Conservation (phyloP, 139 green algal genomes). For the Ettlia oleoabundans region DNA sequence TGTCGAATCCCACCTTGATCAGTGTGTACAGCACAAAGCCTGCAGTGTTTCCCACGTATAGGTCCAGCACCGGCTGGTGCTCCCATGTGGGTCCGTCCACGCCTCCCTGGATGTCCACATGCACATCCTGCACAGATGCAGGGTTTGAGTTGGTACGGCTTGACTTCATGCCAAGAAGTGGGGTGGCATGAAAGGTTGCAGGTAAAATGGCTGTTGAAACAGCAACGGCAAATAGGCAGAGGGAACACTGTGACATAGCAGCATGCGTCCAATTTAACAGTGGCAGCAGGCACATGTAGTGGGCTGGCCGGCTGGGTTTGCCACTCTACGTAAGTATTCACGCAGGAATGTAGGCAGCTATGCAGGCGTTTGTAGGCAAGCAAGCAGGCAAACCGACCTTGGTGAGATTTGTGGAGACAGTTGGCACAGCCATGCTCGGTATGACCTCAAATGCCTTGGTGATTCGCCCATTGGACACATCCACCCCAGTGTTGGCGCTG, state of each 20-base stretch:
- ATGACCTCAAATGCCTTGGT: constrained; percentile 48
- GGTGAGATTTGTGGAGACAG: neutral
- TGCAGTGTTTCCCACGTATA: constrained; percentile 2
- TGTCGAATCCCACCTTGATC: constrained; percentile 11
- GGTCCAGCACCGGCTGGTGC: constrained; percentile 12
- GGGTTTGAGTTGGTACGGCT: no score
- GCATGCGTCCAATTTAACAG: no score
- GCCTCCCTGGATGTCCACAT: constrained; percentile 12
- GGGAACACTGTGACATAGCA: no score
- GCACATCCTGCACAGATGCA: neutral
- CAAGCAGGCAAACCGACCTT: neutral
- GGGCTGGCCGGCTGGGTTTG: no score
- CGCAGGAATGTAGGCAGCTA: no score
- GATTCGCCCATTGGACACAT: constrained; percentile 33
- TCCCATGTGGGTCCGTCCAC: constrained; percentile 17
- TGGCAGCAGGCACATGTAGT: no score
- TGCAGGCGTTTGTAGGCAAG: no score
- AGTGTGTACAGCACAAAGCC: constrained; percentile 29
- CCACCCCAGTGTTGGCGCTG: constrained; percentile 35
- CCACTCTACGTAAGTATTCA: no score
- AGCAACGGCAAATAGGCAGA: no score
- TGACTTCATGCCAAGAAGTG: no score
- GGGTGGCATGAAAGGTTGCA: no score
- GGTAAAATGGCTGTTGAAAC: no score
- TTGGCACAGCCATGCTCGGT: constrained; percentile 15